Evolutionary conservation across 2,329 filamentous ascomycete genomes (phyloP).

Genomic region (Ceratocystis lukuohia): DNA sequence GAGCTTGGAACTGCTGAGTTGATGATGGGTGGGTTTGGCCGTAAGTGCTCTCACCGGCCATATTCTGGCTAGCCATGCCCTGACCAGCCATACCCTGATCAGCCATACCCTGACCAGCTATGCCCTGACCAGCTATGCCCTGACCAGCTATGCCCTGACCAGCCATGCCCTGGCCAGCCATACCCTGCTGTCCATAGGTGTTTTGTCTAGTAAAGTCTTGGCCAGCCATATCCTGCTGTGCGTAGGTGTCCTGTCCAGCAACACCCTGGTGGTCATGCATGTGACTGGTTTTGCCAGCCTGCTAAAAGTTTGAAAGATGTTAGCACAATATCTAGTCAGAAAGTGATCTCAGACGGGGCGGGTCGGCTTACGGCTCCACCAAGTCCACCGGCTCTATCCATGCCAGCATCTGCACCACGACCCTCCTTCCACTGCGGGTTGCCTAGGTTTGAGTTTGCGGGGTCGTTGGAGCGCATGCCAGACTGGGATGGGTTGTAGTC

Average conservation of each 20-base stretch:
- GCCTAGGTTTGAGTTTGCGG: not conserved
- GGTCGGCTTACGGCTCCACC: not conserved
- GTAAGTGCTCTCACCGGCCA: not conserved
- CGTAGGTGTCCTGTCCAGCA: not conserved
- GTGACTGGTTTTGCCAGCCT: not conserved
- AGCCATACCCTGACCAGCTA: not conserved
- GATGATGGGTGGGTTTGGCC: not conserved
- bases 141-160: too few relatives aligned
- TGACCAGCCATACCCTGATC: not conserved
- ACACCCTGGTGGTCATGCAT: not conserved
- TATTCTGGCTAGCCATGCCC: not conserved
- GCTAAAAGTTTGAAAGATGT: not conserved
- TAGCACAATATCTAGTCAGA: not conserved
- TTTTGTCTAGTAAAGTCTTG: too few relatives aligned
- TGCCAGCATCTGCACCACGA: not conserved
- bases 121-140: too few relatives aligned
- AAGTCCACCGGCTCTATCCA: not conserved
- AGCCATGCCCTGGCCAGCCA: too few relatives aligned
- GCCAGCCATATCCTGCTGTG: not conserved
- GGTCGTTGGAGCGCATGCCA: slow-evolving; percentile 22
- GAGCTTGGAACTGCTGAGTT: not conserved
- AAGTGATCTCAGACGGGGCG: not conserved
- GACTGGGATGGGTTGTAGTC: slow-evolving; percentile 15
- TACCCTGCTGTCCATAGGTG: not conserved
- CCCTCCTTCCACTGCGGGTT: slow-evolving; percentile 7